Conservation (phyloP, 768 basidiomycete genomes). For the Mycena sanguinolenta region DNA sequence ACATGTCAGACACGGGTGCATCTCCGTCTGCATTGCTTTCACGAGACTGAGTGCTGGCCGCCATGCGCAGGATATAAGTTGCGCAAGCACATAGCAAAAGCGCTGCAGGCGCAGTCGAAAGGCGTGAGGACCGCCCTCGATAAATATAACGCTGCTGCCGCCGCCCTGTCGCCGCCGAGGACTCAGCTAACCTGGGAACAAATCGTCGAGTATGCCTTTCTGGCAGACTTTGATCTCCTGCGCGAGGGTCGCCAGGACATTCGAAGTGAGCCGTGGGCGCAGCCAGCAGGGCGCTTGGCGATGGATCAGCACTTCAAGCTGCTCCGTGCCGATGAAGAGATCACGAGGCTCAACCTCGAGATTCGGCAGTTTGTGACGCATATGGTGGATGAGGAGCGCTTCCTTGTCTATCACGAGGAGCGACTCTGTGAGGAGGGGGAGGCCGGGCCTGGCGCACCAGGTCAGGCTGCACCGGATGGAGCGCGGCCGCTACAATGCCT, state of each 20-base stretch:
- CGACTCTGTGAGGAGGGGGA: background rate
- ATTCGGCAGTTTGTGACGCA: background rate
- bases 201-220: too few relatives aligned
- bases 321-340: background rate
- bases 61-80: background rate
- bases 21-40: too few relatives aligned
- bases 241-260: too few relatives aligned
- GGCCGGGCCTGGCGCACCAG: background rate
- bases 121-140: background rate
- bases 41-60: too few relatives aligned
- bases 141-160: background rate
- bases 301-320: background rate
- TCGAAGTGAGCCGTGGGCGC: too few relatives aligned
- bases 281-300: too few relatives aligned
- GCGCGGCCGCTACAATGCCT: background rate
- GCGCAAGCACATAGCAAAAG: background rate
- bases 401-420: background rate
- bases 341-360: background rate
- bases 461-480: background rate
- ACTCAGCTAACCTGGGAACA: background rate
- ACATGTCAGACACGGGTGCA: slow-evolving; percentile 36
- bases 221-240: too few relatives aligned
- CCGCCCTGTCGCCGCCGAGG: background rate
- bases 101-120: background rate
- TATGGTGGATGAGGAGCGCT: background rate